phyloP scores from a whole-genome alignment of 495 filamentous ascomycete species.

The Aspergillus baeticus region DNA sequence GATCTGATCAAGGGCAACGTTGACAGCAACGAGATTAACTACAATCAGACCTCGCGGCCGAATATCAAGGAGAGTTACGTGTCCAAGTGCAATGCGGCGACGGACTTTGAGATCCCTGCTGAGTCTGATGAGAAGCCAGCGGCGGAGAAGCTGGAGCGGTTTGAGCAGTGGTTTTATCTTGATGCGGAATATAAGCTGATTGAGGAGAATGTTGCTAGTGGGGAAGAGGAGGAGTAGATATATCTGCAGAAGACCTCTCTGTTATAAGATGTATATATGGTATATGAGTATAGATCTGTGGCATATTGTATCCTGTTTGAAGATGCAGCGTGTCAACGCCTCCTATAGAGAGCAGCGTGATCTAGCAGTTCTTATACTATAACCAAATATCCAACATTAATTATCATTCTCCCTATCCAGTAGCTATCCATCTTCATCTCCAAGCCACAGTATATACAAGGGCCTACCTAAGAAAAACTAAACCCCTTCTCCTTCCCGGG shows the following conservation, averaged over 20 bases:
- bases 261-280: too few relatives aligned
- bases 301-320: too few relatives aligned
- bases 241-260: too few relatives aligned
- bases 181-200: not conserved
- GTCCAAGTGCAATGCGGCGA: not conserved
- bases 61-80: not conserved
- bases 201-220: slow-evolving; percentile 5
- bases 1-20: slow-evolving; percentile 1
- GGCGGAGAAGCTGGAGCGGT: not conserved
- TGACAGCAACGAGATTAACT: slow-evolving; percentile 3
- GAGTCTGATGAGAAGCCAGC: not conserved
- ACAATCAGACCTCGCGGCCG: slow-evolving; percentile 6
- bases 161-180: slow-evolving; percentile 7
- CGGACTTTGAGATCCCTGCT: not conserved
- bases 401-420: too few relatives aligned
- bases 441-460: not conserved
- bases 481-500: slow-evolving; percentile 16
- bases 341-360: too few relatives aligned
- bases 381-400: too few relatives aligned
- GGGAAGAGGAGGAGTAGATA: too few relatives aligned
- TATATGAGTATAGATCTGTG: too few relatives aligned
- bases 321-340: too few relatives aligned
- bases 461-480: not conserved
- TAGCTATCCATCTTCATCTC: too few relatives aligned
- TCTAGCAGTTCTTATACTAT: too few relatives aligned